Base-by-base conservation (phyloP, 2,329 filamentous ascomycete species). In the Pseudofabraea citricarpa region DNA sequence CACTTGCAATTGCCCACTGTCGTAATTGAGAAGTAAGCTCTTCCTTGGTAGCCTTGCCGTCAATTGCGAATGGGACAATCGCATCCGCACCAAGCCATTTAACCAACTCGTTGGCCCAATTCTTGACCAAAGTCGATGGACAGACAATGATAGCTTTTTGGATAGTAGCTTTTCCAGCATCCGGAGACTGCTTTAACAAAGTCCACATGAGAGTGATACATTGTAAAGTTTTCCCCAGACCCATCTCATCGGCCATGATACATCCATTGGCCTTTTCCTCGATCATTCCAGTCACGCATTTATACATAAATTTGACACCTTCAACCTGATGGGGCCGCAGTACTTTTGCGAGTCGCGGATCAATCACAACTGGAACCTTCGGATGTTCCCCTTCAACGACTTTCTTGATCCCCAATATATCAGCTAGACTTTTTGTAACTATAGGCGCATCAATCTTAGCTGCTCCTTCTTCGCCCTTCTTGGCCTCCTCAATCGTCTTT, bases 221-320 rank as follows among this genome's bases (percentile, higher is more conserved):
- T 71, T 98, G 93, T 33, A 98, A 68, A 15, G 93, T 98, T 69
- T 98, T 98, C 44, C 93, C 93, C 22, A 98, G 71, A 55, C 93
- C 93, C 93, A 98, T 98, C 63, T 96, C 93, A 63, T 98, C 93
- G 41, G 93, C 93, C 93, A 98, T 98, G 62, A 98, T 98, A 66
- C 93, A 98, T 2, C 93, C 93, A 63, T 96, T 87, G 38, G 93
- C 93, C 56, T 91, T 91, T 27, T 85, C 77, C 56, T 97, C 93
- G 44, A 97, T 87, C 74, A 97, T 77, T n/a, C 93, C 93, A 2
- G 91, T 97, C 5, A 93, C 90, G 59, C 89, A 95, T 53, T 81
- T 79, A 66, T 97, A 98, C 74, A 98, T 82, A 65, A 98, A 98
- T 70, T 93, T 95, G 51, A 98, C 93, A 58, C 93, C 93, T 63